Percentiles rank a stretch among this genome's conserved stretches.
Evolutionary conservation across 805 yeast species (phyloP).

Genomic region (Blastobotrys muscicola): DNA sequence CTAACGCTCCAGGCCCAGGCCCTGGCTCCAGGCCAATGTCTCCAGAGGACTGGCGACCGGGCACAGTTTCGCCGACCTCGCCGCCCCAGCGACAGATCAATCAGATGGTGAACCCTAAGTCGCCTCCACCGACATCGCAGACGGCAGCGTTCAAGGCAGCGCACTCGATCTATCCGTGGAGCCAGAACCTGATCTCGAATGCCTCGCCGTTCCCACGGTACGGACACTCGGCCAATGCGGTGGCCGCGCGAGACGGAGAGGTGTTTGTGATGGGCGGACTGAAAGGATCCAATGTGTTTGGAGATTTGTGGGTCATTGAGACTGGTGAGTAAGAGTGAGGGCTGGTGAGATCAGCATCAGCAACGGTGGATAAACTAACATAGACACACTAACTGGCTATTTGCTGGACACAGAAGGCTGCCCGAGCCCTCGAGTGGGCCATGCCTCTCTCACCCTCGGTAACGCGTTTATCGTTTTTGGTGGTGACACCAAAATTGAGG

Average conservation of each 20-base stretch:
- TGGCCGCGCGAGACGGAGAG: slow-evolving; percentile 71
- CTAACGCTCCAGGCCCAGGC: background rate
- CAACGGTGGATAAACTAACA: background rate
- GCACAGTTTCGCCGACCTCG: background rate
- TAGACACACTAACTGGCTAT: slow-evolving; percentile 33
- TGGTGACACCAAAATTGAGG: slow-evolving; percentile 74
- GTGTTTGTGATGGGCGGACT: slow-evolving; percentile 91
- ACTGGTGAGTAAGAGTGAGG: slow-evolving; percentile 29
- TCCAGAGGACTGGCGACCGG: background rate
- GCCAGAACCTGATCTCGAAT: slow-evolving; percentile 24
- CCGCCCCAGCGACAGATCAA: background rate
- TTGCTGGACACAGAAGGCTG: slow-evolving; percentile 66
- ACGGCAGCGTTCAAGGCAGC: background rate
- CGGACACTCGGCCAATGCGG: slow-evolving; percentile 77
- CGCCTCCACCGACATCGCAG: background rate
- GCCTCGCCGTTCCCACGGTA: slow-evolving; percentile 88
- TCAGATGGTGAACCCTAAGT: background rate
- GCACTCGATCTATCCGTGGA: slow-evolving; percentile 25
- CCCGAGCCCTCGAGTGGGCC: slow-evolving; percentile 96
- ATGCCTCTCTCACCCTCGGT: slow-evolving; percentile 83
- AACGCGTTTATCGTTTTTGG: slow-evolving; percentile 93
- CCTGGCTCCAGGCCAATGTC: background rate
- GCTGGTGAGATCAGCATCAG: too few species aligned
- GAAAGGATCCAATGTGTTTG: slow-evolving; percentile 83
- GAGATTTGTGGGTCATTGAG: slow-evolving; percentile 87